Evolutionary conservation across 2,329 filamentous ascomycete species (phyloP).

Genomic region (Ceratocystis ficicola): DNA sequence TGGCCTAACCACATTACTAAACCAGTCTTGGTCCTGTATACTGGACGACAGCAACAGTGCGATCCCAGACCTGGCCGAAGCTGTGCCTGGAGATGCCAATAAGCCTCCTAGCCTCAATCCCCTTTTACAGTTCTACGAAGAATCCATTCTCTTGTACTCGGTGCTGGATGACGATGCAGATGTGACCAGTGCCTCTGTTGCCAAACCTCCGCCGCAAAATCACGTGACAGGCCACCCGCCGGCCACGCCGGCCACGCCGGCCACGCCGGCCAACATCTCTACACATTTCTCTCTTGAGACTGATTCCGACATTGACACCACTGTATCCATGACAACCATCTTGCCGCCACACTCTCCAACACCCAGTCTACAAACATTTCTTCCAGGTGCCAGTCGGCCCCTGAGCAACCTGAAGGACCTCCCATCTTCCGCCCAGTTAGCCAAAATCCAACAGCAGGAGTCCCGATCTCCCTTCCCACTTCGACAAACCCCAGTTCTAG

Average conservation of each 20-base stretch:
- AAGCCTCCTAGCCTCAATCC: background rate
- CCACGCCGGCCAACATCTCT: background rate
- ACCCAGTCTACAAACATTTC: constrained; percentile 14
- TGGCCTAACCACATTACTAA: background rate
- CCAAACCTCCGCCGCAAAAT: background rate
- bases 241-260: background rate
- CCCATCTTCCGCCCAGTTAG: constrained; percentile 52
- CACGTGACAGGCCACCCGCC: background rate
- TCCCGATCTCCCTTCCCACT: background rate
- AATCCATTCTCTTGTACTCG: constrained; percentile 9
- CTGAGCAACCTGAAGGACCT: constrained; percentile 54
- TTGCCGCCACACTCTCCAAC: constrained; percentile 3
- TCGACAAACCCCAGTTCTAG: constrained; percentile 39
- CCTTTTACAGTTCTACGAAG: constrained; percentile 10
- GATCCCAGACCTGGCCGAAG: background rate
- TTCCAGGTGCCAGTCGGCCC: constrained; percentile 24
- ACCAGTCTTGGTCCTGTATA: constrained; percentile 6
- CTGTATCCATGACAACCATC: background rate
- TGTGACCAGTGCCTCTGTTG: background rate
- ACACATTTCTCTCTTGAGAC: background rate
- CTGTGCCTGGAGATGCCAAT: background rate
- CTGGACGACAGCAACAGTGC: background rate
- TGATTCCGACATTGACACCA: background rate
- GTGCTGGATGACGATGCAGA: background rate
- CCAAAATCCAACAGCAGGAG: constrained; percentile 47